Evolutionary conservation across 2,329 filamentous ascomycete species (phyloP).

Genomic region (Beauveria scarabaeidicola): DNA sequence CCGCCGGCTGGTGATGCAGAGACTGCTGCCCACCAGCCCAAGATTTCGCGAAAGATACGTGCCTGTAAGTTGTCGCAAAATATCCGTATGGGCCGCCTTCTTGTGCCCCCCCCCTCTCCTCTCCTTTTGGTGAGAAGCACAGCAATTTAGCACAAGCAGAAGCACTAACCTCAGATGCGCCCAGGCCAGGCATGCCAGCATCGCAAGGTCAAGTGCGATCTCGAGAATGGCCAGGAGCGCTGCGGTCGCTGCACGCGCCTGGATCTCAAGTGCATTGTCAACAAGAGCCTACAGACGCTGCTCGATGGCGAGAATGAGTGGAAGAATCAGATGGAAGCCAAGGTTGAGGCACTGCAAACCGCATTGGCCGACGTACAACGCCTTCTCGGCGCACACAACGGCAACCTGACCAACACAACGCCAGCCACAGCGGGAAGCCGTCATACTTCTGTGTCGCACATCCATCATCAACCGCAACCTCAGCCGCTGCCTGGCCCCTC

Average conservation of each 20-base stretch:
- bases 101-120: not conserved
- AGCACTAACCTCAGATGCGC: not conserved
- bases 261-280: constrained; percentile 43
- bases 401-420: not conserved
- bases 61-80: constrained; percentile 23
- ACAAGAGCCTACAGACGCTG: constrained; percentile 47
- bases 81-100: not conserved
- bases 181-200: constrained; percentile 37
- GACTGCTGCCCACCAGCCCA: constrained; percentile 16
- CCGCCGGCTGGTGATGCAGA: not conserved
- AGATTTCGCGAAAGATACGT: constrained; percentile 25
- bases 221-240: constrained; percentile 33
- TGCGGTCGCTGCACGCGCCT: constrained; percentile 42
- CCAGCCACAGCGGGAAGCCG: not conserved
- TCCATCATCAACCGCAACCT: not conserved
- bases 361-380: constrained; percentile 21
- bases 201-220: constrained; percentile 47
- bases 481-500: not conserved
- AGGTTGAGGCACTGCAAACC: constrained; percentile 19
- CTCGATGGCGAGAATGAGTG: constrained; percentile 44
- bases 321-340: constrained; percentile 22
- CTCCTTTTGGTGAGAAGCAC: too few relatives aligned
- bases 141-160: too few relatives aligned
- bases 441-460: not conserved
- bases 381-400: constrained; percentile 15